Evolutionary conservation across 108 stramenopile genomes (phyloP), one percentile per base, ranked within the genome.

Genomic region (Nannochloropsis granulata): DNA sequence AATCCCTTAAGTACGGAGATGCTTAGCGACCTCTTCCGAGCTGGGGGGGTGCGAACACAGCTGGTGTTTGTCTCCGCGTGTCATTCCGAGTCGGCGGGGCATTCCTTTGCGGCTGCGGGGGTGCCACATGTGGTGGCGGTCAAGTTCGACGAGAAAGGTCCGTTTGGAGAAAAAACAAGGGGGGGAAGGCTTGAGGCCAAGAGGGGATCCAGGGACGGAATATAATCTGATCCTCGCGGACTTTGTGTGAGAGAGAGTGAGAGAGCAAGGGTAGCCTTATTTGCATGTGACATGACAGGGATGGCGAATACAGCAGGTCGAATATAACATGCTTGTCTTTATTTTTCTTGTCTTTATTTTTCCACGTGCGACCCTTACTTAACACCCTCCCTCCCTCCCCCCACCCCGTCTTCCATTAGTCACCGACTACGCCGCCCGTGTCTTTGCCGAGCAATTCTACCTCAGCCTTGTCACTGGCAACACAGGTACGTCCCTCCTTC

Each of bases 81-180:
- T 86, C 92, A 95, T 84, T 93, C 93, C 42, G 91, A 91, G 21
- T 45, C 90, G 26, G 94, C 93, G 45, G 96, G 95, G 13, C 91
- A 93, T 79, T 95, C 95, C 1, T 96, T 97, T 84, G 94, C 93
- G 43, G 92, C 87, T 0, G 96, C 96, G 16, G 95, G 95, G 19
- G 95, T 96, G n/a, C 93, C 94, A 12, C 96, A 97, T 88, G 96
- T 97, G n/a, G 95, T 97, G 25, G 95, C 94, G 79, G 95, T 96
- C 71, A 92, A 91, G 83, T 89, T 94, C 80, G 93, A 94, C 71
- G 93, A 92, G 43, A 92, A 92, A 71, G 56, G 56, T 34, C 34
- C 34, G 34, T 34, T 34, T 5, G n/a, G 11, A 71, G 56, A 3
- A 71, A 9, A 16, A 3, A 3, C 56, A 71, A n/a, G 56, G n/a